Percentiles rank a stretch among this genome's conserved stretches.
These are phyloP conservation scores for Aulographum hederae DNA, from an alignment of 2,329 filamentous ascomycete species.

Conservation along the genomic window DNA sequence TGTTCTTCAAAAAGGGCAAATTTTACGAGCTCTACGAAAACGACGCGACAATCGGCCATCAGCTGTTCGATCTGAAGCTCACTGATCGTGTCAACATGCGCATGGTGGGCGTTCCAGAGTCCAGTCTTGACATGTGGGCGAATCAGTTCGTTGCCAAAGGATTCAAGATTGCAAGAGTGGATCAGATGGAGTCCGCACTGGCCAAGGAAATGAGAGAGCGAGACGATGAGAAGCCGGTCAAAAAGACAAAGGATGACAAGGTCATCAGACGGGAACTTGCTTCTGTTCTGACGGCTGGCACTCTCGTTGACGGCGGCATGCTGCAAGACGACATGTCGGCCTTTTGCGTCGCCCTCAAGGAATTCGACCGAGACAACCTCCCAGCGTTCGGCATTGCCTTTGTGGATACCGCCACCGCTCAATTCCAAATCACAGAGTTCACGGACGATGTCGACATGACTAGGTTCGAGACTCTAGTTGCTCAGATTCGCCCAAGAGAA, in stretches of 20 bases:
- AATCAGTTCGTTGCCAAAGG: slow-evolving; percentile 98
- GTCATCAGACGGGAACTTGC: slow-evolving; percentile 82
- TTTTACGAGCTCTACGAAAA: slow-evolving; percentile 98
- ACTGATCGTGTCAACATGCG: slow-evolving; percentile 98
- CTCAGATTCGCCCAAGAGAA: slow-evolving; percentile 78
- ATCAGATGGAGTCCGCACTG: slow-evolving; percentile 89
- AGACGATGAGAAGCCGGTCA: slow-evolving; percentile 34
- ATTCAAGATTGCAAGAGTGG: slow-evolving; percentile 89
- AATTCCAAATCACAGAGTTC: slow-evolving; percentile 87
- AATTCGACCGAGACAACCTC: slow-evolving; percentile 44
- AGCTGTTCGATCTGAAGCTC: slow-evolving; percentile 92
- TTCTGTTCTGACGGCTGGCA: slow-evolving; percentile 80
- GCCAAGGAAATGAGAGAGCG: slow-evolving; percentile 98
- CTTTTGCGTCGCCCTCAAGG: slow-evolving; percentile 87
- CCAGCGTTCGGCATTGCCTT: slow-evolving; percentile 86
- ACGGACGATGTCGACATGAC: slow-evolving; percentile 84
- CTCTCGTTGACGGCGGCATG: slow-evolving; percentile 90
- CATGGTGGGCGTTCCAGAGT: slow-evolving; percentile 96
- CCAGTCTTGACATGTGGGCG: slow-evolving; percentile 90
- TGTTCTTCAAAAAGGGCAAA: slow-evolving; percentile 99
- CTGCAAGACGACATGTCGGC: slow-evolving; percentile 95
- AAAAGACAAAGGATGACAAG: slow-evolving; percentile 68
- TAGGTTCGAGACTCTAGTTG: slow-evolving; percentile 92
- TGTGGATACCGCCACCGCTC: slow-evolving; percentile 86
- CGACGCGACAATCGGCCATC: slow-evolving; percentile 88